Evolutionary conservation across 345 rosid species (phyloP).

Genomic region (Ailanthus altissimus): DNA sequence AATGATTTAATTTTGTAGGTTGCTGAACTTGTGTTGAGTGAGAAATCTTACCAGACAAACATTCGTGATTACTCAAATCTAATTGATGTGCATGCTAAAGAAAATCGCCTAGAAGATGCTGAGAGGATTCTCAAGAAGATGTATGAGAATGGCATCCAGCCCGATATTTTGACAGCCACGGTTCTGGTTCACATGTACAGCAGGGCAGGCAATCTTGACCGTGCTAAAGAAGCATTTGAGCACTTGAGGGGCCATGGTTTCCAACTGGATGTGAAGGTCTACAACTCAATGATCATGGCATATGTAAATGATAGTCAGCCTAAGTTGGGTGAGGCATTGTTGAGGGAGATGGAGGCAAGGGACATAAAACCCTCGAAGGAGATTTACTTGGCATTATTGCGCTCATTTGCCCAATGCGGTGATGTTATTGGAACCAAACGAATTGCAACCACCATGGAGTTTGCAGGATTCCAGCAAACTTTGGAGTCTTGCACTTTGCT

Average conservation of each 20-base stretch:
- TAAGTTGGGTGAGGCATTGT: conserved; percentile 43
- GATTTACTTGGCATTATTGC: conserved; percentile 68
- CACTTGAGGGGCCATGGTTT: conserved; percentile 62
- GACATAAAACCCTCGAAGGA: conserved; percentile 54
- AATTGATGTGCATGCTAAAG: conserved; percentile 65
- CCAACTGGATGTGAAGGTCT: conserved; percentile 55
- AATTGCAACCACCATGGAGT: conserved; percentile 48
- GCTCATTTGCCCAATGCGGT: conserved; percentile 54
- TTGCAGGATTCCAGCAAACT: conserved; percentile 44
- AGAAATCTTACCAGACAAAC: conserved; percentile 63
- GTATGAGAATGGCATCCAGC: conserved; percentile 58
- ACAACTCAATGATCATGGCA: conserved; percentile 76
- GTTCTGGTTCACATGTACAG: conserved; percentile 68
- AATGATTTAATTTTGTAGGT: conserved; percentile 50
- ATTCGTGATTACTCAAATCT: conserved; percentile 67
- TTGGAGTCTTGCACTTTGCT: conserved; percentile 59
- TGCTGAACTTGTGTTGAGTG: conserved; percentile 62
- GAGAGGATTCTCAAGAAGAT: conserved; percentile 77
- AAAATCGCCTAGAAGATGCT: conserved; percentile 54
- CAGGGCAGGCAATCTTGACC: conserved; percentile 66
- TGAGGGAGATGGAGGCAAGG: conserved; percentile 56
- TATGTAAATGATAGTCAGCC: conserved; percentile 63
- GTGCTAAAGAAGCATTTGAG: conserved; percentile 68
- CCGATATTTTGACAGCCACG: conserved; percentile 56
- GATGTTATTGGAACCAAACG: conserved; percentile 49